These are phyloP conservation scores for Salinomyces thailandicus DNA, from an alignment of 2,329 filamentous ascomycete genomes.

Conservation along the genomic window DNA sequence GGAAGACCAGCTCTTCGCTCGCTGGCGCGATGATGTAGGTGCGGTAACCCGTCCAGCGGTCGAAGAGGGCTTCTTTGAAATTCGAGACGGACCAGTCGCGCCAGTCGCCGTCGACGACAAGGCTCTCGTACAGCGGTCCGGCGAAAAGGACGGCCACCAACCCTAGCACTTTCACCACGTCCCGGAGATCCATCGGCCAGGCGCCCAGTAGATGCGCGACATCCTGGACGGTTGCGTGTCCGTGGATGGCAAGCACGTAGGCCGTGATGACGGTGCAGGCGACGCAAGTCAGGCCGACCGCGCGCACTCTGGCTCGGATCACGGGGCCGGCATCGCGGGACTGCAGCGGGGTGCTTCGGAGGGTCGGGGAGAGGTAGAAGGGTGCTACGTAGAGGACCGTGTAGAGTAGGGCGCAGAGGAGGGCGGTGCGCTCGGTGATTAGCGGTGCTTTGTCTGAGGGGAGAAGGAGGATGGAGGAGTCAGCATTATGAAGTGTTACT, in stretches of 20 bases:
- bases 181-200: constrained; percentile 62
- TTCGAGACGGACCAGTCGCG: constrained; percentile 39
- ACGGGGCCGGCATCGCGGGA: constrained; percentile 82
- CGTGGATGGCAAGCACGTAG: constrained; percentile 50
- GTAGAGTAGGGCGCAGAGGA: constrained; percentile 48
- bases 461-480: too few relatives aligned
- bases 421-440: constrained; percentile 18
- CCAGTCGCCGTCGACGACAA: constrained; percentile 63
- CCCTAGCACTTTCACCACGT: constrained; percentile 52
- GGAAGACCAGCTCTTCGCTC: constrained; percentile 90
- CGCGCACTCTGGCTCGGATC: constrained; percentile 74
- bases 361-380: constrained; percentile 72
- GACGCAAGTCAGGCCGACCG: constrained; percentile 65
- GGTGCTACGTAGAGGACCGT: constrained; percentile 84
- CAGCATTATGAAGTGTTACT: too few relatives aligned
- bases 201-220: constrained; percentile 64
- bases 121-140: constrained; percentile 71
- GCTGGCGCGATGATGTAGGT: constrained; percentile 77
- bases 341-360: constrained; percentile 66
- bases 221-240: constrained; percentile 40
- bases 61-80: constrained; percentile 50
- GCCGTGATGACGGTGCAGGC: constrained; percentile 57
- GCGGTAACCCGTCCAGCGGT: constrained; percentile 72
- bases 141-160: constrained; percentile 71
- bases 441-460: too few relatives aligned